Percentiles rank a stretch among this genome's conserved stretches.
These are phyloP conservation scores for Combretum micranthum DNA, from an alignment of 345 rosid genomes.

Conservation along the genomic window DNA sequence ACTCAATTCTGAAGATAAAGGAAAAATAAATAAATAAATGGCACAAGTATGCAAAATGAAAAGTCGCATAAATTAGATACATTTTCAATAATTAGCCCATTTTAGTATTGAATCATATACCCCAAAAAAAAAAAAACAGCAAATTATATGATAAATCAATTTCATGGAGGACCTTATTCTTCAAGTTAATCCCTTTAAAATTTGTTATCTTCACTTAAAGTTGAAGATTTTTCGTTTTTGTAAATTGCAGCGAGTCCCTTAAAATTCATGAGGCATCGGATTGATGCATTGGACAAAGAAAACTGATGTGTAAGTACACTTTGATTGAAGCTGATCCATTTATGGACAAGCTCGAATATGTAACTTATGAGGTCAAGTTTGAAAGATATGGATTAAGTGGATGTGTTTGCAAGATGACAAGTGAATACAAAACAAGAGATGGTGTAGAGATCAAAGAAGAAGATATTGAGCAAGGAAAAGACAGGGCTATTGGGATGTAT, in stretches of 20 bases:
- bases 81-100: no score
- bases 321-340: conserved; percentile 20
- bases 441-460: conserved; percentile 24
- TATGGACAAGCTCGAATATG: conserved; percentile 22
- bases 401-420: conserved; percentile 24
- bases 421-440: conserved; percentile 25
- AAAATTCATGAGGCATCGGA: conserved; percentile 24
- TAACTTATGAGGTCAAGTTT: conserved; percentile 28
- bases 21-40: no score
- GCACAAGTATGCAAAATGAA: no score
- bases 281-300: conserved; percentile 34
- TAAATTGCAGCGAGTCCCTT: conserved; percentile 18
- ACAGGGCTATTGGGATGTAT: conserved; percentile 33
- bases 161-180: no score
- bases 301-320: conserved; percentile 17
- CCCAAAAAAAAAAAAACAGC: no score
- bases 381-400: conserved; percentile 25
- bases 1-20: no score
- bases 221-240: no score
- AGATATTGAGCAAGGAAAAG: conserved; percentile 29
- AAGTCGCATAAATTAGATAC: no score
- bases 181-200: no score
- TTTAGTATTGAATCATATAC: no score
- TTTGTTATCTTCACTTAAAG: background rate
- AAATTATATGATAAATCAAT: no score